Evolutionary conservation across 306 rosid genomes (phyloP).

Genomic region (Casuarina glauca): DNA sequence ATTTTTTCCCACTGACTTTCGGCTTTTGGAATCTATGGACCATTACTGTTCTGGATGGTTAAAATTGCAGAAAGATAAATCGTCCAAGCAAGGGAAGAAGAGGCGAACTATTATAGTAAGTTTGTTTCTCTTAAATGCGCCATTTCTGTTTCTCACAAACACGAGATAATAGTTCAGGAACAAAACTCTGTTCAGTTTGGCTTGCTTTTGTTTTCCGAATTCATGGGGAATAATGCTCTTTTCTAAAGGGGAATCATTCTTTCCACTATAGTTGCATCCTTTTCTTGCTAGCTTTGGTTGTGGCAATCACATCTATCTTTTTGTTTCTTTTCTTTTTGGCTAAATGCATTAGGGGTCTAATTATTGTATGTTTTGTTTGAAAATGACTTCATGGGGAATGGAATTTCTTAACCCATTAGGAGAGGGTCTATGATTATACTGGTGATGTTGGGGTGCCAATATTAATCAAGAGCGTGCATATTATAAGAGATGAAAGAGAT

Average conservation of each 20-base stretch:
- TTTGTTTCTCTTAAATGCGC: conserved; percentile 13
- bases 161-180: neutral
- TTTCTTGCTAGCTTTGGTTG: neutral
- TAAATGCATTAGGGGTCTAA: neutral
- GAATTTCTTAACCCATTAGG: neutral
- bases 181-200: neutral
- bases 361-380: neutral
- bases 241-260: neutral
- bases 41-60: conserved; percentile 91
- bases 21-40: conserved; percentile 80
- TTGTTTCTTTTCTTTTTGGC: neutral
- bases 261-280: neutral
- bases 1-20: conserved; percentile 90
- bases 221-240: neutral
- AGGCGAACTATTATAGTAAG: conserved; percentile 84
- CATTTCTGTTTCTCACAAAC: neutral
- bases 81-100: conserved; percentile 74
- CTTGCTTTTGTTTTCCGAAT: neutral
- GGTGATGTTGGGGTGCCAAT: neutral
- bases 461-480: neutral
- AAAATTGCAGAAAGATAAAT: conserved; percentile 44
- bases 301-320: neutral
- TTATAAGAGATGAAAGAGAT: neutral
- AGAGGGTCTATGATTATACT: neutral
- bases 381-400: neutral